phyloP scores from a whole-genome alignment of 2,329 filamentous ascomycete genomes.

The Penicillium sp. region DNA sequence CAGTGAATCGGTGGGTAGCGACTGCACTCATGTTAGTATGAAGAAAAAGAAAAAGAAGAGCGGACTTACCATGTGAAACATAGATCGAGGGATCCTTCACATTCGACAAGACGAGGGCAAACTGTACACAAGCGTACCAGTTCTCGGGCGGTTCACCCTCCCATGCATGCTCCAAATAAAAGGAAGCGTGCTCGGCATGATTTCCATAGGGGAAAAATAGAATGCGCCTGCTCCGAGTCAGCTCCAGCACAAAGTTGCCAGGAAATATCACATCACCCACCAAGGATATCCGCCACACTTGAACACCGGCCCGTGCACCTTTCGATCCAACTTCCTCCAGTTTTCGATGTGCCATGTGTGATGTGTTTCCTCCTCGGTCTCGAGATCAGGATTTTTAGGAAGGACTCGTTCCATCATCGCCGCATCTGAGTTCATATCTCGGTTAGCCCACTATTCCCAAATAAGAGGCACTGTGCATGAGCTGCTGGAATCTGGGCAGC shows the following conservation, averaged over 20 bases:
- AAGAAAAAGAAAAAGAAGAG: not conserved
- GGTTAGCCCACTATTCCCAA: conserved; percentile 7
- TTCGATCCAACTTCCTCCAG: conserved; percentile 72
- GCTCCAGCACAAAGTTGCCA: not conserved
- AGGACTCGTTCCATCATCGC: conserved; percentile 80
- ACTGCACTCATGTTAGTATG: conserved; percentile 16
- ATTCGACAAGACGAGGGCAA: conserved; percentile 91
- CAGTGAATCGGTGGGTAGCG: conserved; percentile 93
- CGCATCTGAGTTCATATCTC: conserved; percentile 55
- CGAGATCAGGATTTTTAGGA: conserved; percentile 71
- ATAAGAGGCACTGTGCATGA: not conserved
- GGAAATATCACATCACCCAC: conserved; percentile 47
- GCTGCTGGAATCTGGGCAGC: not conserved
- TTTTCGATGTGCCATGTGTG: conserved; percentile 84
- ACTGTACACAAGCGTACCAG: conserved; percentile 96
- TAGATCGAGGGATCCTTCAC: conserved; percentile 84
- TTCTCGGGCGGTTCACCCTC: conserved; percentile 73
- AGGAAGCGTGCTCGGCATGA: conserved; percentile 85
- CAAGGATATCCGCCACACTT: conserved; percentile 83
- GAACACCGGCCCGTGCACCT: conserved; percentile 84
- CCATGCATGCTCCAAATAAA: conserved; percentile 95
- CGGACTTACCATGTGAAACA: conserved; percentile 59
- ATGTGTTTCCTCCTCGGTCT: conserved; percentile 68
- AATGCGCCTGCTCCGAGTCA: conserved; percentile 63
- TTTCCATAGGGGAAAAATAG: conserved; percentile 95